Percentiles rank a stretch among this genome's conserved stretches.
These are phyloP conservation scores for Gossypium thurberi DNA, from an alignment of 345 rosid species.

Conservation along the genomic window DNA sequence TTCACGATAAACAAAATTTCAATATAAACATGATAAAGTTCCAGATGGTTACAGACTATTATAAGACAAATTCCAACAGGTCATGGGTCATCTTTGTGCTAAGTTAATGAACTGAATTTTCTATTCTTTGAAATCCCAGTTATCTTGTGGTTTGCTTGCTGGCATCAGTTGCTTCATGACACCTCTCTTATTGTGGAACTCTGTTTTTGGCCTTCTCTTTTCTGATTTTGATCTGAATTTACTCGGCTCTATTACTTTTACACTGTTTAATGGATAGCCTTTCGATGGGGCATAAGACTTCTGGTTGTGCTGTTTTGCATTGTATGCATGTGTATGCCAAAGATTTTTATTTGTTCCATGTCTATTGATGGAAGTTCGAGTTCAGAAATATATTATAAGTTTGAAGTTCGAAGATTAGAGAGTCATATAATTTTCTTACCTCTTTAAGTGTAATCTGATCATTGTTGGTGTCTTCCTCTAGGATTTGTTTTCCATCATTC, in stretches of 20 bases:
- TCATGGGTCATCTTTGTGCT: too few species aligned
- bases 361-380: not conserved
- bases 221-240: too few species aligned
- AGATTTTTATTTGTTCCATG: not conserved
- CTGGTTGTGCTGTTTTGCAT: not conserved
- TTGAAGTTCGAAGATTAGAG: not conserved
- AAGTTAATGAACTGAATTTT: too few species aligned
- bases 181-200: too few species aligned
- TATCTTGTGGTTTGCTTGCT: too few species aligned
- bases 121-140: too few species aligned
- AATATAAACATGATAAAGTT: not conserved
- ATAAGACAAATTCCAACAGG: too few species aligned
- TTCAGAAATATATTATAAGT: not conserved
- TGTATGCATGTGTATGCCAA: not conserved
- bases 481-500: not conserved
- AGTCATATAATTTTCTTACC: not conserved
- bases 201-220: too few species aligned
- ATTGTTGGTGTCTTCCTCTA: too few species aligned
- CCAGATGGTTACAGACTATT: not conserved
- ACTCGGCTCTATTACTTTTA: too few species aligned
- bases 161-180: too few species aligned
- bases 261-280: too few species aligned
- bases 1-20: not conserved
- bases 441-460: not conserved
- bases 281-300: not conserved